A percentile compares a stretch with the other conserved stretches of the same genome.
Conservation (phyloP, 805 yeast genomes). For the Wickerhamiella bombiphila region DNA sequence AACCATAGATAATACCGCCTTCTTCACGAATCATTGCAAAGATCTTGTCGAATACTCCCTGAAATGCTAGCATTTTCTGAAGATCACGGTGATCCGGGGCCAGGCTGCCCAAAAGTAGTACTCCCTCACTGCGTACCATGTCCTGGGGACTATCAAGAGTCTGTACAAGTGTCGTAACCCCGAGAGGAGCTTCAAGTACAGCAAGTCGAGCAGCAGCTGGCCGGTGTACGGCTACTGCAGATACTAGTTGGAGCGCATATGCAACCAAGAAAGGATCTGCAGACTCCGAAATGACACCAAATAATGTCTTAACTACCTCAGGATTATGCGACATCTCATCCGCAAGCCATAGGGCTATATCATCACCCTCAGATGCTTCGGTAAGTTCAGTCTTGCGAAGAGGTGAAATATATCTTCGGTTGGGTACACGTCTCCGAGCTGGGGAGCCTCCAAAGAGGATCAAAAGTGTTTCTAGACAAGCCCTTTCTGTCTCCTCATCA, state of each 20-base stretch:
- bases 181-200: conserved; percentile 58
- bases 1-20: conserved; percentile 85
- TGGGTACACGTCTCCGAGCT: conserved; percentile 33
- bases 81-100: conserved; percentile 71
- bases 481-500: conserved; percentile 62
- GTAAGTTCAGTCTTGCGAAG: conserved; percentile 52
- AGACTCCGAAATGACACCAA: conserved; percentile 34
- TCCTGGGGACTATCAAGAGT: conserved; percentile 54
- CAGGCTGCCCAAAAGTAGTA: conserved; percentile 66
- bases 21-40: conserved; percentile 72
- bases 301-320: conserved; percentile 32
- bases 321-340: conserved; percentile 68
- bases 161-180: conserved; percentile 58
- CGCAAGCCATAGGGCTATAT: conserved; percentile 86
- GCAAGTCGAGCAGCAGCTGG: conserved; percentile 59
- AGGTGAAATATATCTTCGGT: conserved; percentile 20
- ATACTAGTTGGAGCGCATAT: conserved; percentile 71
- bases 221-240: conserved; percentile 68
- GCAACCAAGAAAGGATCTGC: conserved; percentile 62
- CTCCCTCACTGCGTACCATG: conserved; percentile 73
- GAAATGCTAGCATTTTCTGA: conserved; percentile 88
- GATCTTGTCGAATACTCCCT: conserved; percentile 71
- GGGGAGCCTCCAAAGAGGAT: conserved; percentile 37
- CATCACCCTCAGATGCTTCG: conserved; percentile 57
- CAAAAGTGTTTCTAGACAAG: conserved; percentile 71